Percentiles rank a stretch among this genome's conserved stretches.
These are phyloP conservation scores for Diphasiastrum complanatum DNA, from an alignment of 83 land plant genomes.

Conservation along the genomic window DNA sequence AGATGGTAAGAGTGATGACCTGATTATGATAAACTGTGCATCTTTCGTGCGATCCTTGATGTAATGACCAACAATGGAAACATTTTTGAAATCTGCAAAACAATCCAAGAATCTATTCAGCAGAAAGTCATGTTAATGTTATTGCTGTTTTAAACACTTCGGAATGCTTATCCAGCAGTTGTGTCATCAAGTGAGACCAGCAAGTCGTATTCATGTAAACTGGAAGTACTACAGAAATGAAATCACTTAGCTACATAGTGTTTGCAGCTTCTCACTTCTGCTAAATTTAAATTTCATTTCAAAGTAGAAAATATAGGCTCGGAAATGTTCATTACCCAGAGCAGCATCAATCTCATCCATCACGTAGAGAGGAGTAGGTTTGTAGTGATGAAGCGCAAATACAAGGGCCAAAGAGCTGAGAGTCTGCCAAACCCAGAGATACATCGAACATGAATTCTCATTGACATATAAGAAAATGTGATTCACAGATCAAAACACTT, in stretches of 20 bases:
- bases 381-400: constrained; percentile 96
- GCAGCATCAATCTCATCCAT: constrained; percentile 99
- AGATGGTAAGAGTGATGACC: constrained; percentile 27
- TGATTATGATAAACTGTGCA: constrained; percentile 94
- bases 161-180: too few species aligned
- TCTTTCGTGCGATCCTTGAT: constrained; percentile 93
- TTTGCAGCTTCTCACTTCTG: too few species aligned
- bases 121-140: too few species aligned
- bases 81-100: constrained; percentile 87
- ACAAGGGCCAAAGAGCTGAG: constrained; percentile 91
- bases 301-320: background rate
- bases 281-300: too few species aligned
- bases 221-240: too few species aligned
- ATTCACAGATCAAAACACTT: background rate
- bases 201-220: too few species aligned
- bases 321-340: constrained; percentile 41
- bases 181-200: too few species aligned
- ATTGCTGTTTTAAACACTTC: too few species aligned
- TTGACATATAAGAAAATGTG: too few species aligned
- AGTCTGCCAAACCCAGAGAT: constrained; percentile 46
- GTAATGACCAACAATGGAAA: constrained; percentile 96
- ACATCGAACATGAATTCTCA: too few species aligned
- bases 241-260: too few species aligned
- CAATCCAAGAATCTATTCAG: too few species aligned
- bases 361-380: constrained; percentile 95